Base-by-base conservation (phyloP, 257 asterid species). In the Verbena officinalis region DNA sequence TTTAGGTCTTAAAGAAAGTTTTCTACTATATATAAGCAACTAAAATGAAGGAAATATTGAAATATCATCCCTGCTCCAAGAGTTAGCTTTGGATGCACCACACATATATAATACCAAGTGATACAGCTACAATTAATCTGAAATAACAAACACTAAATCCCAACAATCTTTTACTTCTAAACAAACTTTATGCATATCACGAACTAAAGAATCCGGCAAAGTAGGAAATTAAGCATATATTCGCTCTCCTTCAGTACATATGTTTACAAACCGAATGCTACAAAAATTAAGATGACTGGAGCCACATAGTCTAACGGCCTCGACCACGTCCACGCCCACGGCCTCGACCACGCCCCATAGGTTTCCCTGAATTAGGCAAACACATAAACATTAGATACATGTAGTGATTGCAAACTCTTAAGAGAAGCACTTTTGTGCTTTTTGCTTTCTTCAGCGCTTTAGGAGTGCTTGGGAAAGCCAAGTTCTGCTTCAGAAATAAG, bases 251-350 rank as follows among this genome's bases (percentile, higher is more conserved):
- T 57, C 65, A 12, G 55, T 62, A 73, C 82, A 77, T 23, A 72
- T 60, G 91, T 73, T 70, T 75, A 76, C 84, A 78, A 68, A 71
- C 77, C 67, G 57, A 68, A 53, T 55, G 61, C 23, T 64, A 73
- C 83, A 80, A 83, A 81, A 82, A 75, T 57, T 65, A 43, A 19
- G 58, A 66, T 31, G 62, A 60, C 44, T 12, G 61, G 61, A 71
- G 34, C 65, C 30, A 27, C 46, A 65, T n/a, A n/a, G n/a, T 56
- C 73, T 87, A 90, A 68, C 95, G 96, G 43, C 97, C 97, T 40
- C 96, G 74, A 9, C 97, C 96, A 54, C 97, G 95, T 2, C 97
- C 96, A 43, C 97, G 97, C 0, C 97, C 97, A 0, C 97, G 88
- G 1, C 97, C 97, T 0, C 97, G 74, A 0, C 97, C 97, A 3